Evolutionary conservation across 75 land plant species (phyloP), one percentile per base, ranked within the genome.

Genomic region (Sequoia sempervirens): DNA sequence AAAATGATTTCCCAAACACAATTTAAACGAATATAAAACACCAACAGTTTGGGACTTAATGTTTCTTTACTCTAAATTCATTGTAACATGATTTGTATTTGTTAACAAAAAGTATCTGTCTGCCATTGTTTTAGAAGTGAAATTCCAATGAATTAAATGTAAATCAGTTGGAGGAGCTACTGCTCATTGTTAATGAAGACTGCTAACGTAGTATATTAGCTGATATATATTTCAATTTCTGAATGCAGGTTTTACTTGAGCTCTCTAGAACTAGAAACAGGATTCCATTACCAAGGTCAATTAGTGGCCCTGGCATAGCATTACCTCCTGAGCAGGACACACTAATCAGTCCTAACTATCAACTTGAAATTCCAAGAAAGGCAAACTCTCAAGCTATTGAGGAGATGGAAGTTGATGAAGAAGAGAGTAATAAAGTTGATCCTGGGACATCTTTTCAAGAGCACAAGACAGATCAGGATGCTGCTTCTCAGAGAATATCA

Each of bases 281-380:
- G 45, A 89, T 93, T 68, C 99, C 99, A 12, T 86, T 97, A 82
- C 99, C 99, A n/a, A 94, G 88, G 84, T 80, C 93, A 15, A 91
- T 94, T 73, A 86, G 88, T 47, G 94, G 96, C 12, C 91, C 95
- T 58, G 98, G 98, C 17, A 92, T 97, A 3, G 91, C 96, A 14
- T 89, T 96, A 61, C 99, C 99, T 46, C 99, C 98, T 28, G 99
- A 97, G 15, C 90, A 89, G 83, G 98, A 97, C 79, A 96, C 95
- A n/a, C 84, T 97, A 72, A 91, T 93, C 45, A 87, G 87, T 76
- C 95, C 96, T 10, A 97, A 96, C 79, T 97, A 97, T 85, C 99
- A 97, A 84, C 95, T 97, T 1, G 85, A 83, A 8, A 87, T 97
- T 36, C 96, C 96, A 14, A 94, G 85, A 73, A 93, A 89, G 85